phyloP scores from a whole-genome alignment of 2,329 filamentous ascomycete species.

The Onygenales sp. region DNA sequence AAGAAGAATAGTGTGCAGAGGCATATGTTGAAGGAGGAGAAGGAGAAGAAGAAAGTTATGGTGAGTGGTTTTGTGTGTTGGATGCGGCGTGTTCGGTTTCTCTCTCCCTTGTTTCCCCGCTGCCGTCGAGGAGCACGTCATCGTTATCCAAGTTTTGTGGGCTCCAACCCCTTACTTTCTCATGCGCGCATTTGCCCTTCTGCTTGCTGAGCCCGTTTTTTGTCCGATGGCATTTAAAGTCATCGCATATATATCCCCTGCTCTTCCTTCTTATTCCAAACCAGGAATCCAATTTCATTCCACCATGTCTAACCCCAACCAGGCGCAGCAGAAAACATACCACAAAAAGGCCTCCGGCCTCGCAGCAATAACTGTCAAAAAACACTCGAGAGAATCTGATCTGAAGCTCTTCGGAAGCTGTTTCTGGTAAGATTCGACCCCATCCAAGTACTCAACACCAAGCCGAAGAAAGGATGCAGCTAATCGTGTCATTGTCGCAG shows the following conservation, averaged over 20 bases:
- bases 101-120: conserved; percentile 1
- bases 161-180: neutral
- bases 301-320: conserved; percentile 41
- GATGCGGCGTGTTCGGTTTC: neutral
- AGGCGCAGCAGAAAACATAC: conserved; percentile 53
- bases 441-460: neutral
- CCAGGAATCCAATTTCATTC: conserved; percentile 4
- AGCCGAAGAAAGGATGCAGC: conserved; percentile 2
- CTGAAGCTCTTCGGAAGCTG: conserved; percentile 74
- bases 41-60: conserved; percentile 52
- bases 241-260: neutral
- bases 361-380: conserved; percentile 59
- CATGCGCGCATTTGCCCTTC: neutral
- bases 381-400: conserved; percentile 59
- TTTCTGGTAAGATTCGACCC: conserved; percentile 55
- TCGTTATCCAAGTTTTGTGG: neutral
- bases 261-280: conserved; percentile 4
- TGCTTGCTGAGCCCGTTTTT: neutral
- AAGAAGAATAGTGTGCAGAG: conserved; percentile 73
- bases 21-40: conserved; percentile 54
- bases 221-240: neutral
- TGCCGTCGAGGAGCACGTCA: no score
- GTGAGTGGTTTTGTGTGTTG: conserved; percentile 31
- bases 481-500: conserved; percentile 32
- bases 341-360: conserved; percentile 63